Base-by-base conservation (phyloP, 768 basidiomycete genomes). In the Agrocybe pediades region DNA sequence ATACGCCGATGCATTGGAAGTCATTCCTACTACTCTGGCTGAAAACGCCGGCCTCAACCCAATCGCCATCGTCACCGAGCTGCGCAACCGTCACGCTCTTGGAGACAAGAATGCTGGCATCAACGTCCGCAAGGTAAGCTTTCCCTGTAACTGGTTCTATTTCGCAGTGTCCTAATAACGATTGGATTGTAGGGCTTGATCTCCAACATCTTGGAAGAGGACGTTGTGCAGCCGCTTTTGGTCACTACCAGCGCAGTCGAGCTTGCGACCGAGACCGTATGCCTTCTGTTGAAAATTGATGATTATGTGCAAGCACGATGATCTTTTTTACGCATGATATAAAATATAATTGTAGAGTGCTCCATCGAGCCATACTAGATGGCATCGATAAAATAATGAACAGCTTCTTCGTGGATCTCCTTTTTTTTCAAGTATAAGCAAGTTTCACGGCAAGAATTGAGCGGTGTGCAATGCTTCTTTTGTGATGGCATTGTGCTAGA, bases 31-130 rank as follows among this genome's bases (percentile, higher is more conserved):
- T 2, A 99, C 97, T 0, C 79, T 99, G 19, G 97, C 97, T 21
- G 97, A 99, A 74, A 99, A 99, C 68, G 97, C 97, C 20, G 97
- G 97, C 40, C 79, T 99, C 53, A 97, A 98, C 72, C 94, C 97
- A 6, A 98, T 99, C 60, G 88, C 93, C 6, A 98, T 99, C 67
- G 95, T 99, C 50, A 99, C 97, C 23, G 97, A 99, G 67, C 78
- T 99, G 50, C 85, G 97, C 58, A 99, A 99, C 74, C 83, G 95
- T 58, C 97, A 99, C 71, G 95, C 97, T 1, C 78, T 94, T 8
- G 97, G 97, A 27, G 97, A 99, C 62, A 81, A 83, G 57, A 94
- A 88, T 61, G 95, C 97, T 23, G 97, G 97, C 26, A 98, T 99
- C 72, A 99, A 98, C 69, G 95, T 99, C 58, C 87, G 96, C 63